Evolutionary conservation across 306 rosid genomes (phyloP).

Genomic region (Fragaria iinumae): DNA sequence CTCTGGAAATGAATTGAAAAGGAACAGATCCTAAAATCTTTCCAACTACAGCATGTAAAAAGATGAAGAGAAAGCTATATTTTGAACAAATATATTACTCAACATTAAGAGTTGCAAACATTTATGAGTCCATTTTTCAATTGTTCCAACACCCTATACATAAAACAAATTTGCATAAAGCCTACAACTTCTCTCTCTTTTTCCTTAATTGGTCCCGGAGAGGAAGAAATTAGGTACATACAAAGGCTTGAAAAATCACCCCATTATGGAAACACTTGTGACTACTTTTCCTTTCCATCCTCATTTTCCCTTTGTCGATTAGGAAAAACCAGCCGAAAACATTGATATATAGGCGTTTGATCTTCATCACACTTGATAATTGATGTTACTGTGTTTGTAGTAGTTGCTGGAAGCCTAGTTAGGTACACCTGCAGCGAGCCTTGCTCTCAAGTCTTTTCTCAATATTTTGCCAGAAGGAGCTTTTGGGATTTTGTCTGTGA

Average conservation of each 20-base stretch:
- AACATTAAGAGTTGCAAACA: background rate
- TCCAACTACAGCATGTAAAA: background rate
- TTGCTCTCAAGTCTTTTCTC: constrained; percentile 58
- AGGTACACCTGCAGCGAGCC: constrained; percentile 32
- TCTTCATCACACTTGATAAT: background rate
- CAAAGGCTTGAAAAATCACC: constrained; percentile 12
- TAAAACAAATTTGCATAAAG: constrained; percentile 12
- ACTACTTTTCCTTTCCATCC: background rate
- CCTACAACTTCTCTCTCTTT: background rate
- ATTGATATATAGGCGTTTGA: background rate
- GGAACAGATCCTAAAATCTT: background rate
- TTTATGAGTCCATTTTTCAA: background rate
- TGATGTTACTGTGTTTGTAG: background rate
- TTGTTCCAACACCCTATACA: constrained; percentile 5
- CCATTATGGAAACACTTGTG: background rate
- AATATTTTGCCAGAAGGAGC: constrained; percentile 80
- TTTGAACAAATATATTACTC: background rate
- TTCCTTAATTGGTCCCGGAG: constrained; percentile 2
- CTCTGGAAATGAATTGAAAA: too few species aligned
- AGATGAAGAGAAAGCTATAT: background rate
- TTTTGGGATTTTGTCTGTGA: constrained; percentile 71
- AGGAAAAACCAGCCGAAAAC: background rate
- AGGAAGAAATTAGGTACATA: constrained; percentile 8
- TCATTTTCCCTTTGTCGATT: background rate
- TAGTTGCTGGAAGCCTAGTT: constrained; percentile 23